Evolutionary conservation across 2,329 filamentous ascomycete species (phyloP), one percentile per base, ranked within the genome.

Genomic region (Aspergillus fructus): DNA sequence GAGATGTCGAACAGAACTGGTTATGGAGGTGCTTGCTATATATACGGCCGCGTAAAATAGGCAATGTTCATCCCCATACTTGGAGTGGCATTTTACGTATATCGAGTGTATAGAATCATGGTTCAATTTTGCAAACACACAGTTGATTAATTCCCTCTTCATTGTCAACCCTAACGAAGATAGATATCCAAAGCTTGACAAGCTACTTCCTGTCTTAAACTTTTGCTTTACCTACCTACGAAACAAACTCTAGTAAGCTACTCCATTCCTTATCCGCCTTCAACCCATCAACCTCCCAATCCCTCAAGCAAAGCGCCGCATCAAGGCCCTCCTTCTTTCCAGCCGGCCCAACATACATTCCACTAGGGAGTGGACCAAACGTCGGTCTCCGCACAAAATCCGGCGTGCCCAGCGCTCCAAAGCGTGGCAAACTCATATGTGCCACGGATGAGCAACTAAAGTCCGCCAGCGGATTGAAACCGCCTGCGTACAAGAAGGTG

Each of bases 361-460:
- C 58, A 11, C 60, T 56, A 11, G 62, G 60, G 23, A 61, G 42
- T 5, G 53, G 49, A 5, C 52, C 55, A 45, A 51, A 55, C 5
- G 53, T 59, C 8, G 62, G 62, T 12, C 59, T 33, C 1, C 56
- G 34, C 15, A 60, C 34, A 23, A 60, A 50, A 3, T 51, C 55
- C 6, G 60, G 58, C 3, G 24, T 45, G 0, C 63, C 58, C 3
- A 64, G 12, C 0, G 12, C 21, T 13, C 62, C 62, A 49, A 65
- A 64, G 5, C 17, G 30, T 4, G 55, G 49, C 13, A 59, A 11
- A 4, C 39, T 33, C 3, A 62, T 33, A 47, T 65, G 62, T 3
- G 63, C 62, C 3, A 64, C 45, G 13, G 56, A 60, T n/a, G 58
- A 60, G 19, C 55, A 62, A 3, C 53, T 50, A 2, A 65, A 40